A percentile compares a stretch with the other conserved stretches of the same genome.
These are phyloP conservation scores for Adansonia madagascariensis DNA, from an alignment of 441 rosid species.

Conservation along the genomic window DNA sequence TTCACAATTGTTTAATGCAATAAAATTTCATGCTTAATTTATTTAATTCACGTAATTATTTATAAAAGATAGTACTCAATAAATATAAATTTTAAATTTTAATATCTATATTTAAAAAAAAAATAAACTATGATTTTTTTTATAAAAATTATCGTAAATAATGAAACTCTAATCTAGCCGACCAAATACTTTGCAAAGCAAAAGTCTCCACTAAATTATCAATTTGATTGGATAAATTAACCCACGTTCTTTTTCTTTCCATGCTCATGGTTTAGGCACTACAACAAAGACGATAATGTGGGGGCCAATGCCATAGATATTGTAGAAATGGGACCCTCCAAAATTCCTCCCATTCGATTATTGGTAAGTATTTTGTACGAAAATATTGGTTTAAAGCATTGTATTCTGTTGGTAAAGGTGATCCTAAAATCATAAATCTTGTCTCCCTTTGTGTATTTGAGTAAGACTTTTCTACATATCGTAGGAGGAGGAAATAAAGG, in stretches of 20 bases:
- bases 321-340: conserved; percentile 15
- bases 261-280: conserved; percentile 38
- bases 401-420: conserved; percentile 46
- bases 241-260: conserved; percentile 19
- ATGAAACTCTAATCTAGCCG: conserved; percentile 38
- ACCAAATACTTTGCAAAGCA: conserved; percentile 35
- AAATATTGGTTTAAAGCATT: conserved; percentile 27
- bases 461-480: conserved; percentile 23
- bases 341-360: not conserved
- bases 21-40: too few species aligned
- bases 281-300: conserved; percentile 25
- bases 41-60: too few species aligned
- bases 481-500: conserved; percentile 5
- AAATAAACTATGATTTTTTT: not conserved
- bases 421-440: conserved; percentile 39
- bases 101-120: too few species aligned
- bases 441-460: conserved; percentile 34
- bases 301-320: not conserved
- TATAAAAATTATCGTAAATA: not conserved
- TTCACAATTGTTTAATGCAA: too few species aligned
- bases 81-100: too few species aligned
- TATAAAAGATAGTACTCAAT: too few species aligned
- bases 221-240: conserved; percentile 28
- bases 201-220: conserved; percentile 13
- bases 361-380: not conserved